Conservation (phyloP, 805 yeast species). For the Lipomyces yamadae region DNA sequence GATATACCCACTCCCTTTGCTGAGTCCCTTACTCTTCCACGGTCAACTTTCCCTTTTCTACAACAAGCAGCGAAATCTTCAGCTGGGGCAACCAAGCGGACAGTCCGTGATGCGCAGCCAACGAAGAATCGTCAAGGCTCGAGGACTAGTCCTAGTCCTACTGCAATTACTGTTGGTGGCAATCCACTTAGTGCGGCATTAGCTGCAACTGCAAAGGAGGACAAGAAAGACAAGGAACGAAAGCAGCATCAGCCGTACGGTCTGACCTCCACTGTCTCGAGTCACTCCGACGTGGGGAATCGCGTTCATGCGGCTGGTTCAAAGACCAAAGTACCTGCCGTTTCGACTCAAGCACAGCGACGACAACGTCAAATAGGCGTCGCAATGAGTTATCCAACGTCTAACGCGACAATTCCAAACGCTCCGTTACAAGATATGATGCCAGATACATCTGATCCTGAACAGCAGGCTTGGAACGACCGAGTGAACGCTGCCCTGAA, state of each 20-base stretch:
- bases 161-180: neutral
- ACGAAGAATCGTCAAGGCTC: conserved; percentile 1
- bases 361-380: conserved; percentile 6
- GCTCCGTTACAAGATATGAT: conserved; percentile 16
- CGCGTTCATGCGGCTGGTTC: neutral
- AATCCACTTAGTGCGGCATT: conserved; percentile 6
- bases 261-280: neutral
- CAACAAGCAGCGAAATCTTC: conserved; percentile 15
- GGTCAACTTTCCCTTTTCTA: conserved; percentile 34
- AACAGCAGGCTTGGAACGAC: conserved; percentile 33
- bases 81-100: conserved; percentile 13
- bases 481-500: conserved; percentile 43
- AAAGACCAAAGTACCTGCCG: neutral
- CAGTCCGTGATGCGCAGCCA: neutral
- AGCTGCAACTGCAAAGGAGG: conserved; percentile 16
- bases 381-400: neutral
- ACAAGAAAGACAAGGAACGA: conserved; percentile 5
- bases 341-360: conserved; percentile 7
- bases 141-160: neutral
- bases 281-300: neutral
- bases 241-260: conserved; percentile 6
- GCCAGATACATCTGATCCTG: conserved; percentile 36
- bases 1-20: neutral
- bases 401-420: neutral
- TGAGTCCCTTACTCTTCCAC: conserved; percentile 29